Evolutionary conservation across 2,329 filamentous ascomycete species (phyloP), one percentile per base, ranked within the genome.

Genomic region (Clonostachys rosea): DNA sequence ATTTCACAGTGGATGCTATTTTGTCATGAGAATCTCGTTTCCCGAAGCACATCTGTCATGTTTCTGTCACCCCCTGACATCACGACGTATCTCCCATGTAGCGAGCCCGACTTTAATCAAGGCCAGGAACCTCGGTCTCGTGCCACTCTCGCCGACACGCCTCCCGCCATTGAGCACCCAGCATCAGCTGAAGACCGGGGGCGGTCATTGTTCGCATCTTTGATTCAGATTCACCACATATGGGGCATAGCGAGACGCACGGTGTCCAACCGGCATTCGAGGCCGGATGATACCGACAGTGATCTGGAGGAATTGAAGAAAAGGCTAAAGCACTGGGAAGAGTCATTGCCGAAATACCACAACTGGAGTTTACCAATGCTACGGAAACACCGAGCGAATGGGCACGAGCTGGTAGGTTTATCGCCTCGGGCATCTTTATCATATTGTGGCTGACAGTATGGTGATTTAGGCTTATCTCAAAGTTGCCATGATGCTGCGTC

Each of bases 11-110:
- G 78, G 78, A 80, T 81, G 75, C 56, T 81, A 34, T 74, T 81
- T 55, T 79, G 72, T 52, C 78, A 81, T 54, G 78, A 81, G 50
- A 79, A 78, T 52, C 64, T 81, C 20, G 75, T 79, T 50, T 78
- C 75, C 1, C 74, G 76, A 0, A 74, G 75, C 4, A 63, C 66
- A 33, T 75, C 74, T 11, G 76, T 77, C 4, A 67, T 78, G 3
- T 74, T 75, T 0, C 63, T 81, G 5, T 68, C 70, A 6, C 71
- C 75, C 5, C 67, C 68, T 34, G 77, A 81, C 49, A 81, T 81
- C 40, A 79, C 75, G 1, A 65, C 76, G 2, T 64, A 80, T 18
- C 67, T 81, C 2, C 78, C 78, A 0, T 70, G 74, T 55, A 68
- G 75, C 48, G 78, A 81, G 53, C 61, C 66, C 0, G 74, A 79